Conservation (phyloP, 148 eudicot genomes). For the Beta vulgaris region DNA sequence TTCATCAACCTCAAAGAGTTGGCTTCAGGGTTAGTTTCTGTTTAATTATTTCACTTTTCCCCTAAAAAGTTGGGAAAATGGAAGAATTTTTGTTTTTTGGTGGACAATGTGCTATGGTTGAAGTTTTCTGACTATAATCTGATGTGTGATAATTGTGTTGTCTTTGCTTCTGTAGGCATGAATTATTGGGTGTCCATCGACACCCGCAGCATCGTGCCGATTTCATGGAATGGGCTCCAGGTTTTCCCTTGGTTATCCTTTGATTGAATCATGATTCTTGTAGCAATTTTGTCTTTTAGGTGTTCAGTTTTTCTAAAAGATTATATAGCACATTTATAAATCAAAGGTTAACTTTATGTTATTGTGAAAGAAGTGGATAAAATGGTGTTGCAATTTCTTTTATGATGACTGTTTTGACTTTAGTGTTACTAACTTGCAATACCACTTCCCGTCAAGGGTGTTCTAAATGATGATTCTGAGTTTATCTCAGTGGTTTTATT, state of each 20-base stretch:
- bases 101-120: not conserved
- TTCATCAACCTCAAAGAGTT: conserved; percentile 60
- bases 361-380: not conserved
- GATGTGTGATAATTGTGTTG: not conserved
- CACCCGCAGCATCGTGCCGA: conserved; percentile 84
- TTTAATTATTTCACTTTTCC: not conserved
- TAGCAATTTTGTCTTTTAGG: not conserved
- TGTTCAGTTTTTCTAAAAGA: not conserved
- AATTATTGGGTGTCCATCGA: conserved; percentile 80
- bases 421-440: too few species aligned
- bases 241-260: conserved; percentile 28
- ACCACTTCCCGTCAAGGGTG: too few species aligned
- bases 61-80: not conserved
- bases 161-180: conserved; percentile 46
- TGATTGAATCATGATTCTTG: not conserved
- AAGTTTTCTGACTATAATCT: conserved; percentile 5
- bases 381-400: not conserved
- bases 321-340: not conserved
- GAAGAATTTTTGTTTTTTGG: not conserved
- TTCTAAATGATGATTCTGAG: too few species aligned
- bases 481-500: not conserved
- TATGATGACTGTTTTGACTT: not conserved
- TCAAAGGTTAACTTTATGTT: not conserved
- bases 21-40: conserved; percentile 72
- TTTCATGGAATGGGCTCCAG: conserved; percentile 99